Evolutionary conservation across 768 basidiomycete genomes (phyloP).

Genomic region (Kwoniella shandongensis): DNA sequence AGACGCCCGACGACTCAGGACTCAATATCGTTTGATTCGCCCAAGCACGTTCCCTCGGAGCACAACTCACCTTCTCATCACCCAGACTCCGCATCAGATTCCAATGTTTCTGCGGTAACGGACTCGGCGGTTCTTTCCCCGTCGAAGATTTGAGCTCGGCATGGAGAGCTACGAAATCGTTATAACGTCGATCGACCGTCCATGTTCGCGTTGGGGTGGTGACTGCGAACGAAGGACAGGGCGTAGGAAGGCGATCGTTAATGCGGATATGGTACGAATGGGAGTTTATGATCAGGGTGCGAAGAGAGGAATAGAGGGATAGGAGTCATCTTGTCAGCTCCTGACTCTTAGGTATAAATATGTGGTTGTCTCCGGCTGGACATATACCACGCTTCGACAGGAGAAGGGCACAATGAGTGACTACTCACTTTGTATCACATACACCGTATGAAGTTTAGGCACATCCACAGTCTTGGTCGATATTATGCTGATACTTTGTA

Average conservation of each 20-base stretch:
- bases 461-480: conserved; percentile 45
- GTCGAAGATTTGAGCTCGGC: conserved; percentile 74
- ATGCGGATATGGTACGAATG: not conserved
- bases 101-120: conserved; percentile 85
- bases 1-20: too few species aligned
- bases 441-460: conserved; percentile 48
- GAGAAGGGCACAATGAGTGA: too few species aligned
- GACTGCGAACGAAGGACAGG: too few species aligned
- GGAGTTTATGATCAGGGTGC: too few species aligned
- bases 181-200: conserved; percentile 92
- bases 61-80: conserved; percentile 57
- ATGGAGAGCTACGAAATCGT: conserved; percentile 86
- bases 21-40: too few species aligned
- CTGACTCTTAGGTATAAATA: too few species aligned
- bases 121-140: conserved; percentile 72
- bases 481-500: conserved; percentile 48
- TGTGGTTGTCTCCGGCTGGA: too few species aligned
- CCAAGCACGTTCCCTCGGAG: too few species aligned
- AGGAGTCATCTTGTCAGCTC: too few species aligned
- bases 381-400: too few species aligned
- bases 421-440: conserved; percentile 49
- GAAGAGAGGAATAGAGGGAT: too few species aligned
- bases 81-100: conserved; percentile 61
- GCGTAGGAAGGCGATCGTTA: too few species aligned
- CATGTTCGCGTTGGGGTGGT: conserved; percentile 86